These are phyloP conservation scores for Anethum foeniculum DNA, from an alignment of 140 eudicot species.

Conservation along the genomic window DNA sequence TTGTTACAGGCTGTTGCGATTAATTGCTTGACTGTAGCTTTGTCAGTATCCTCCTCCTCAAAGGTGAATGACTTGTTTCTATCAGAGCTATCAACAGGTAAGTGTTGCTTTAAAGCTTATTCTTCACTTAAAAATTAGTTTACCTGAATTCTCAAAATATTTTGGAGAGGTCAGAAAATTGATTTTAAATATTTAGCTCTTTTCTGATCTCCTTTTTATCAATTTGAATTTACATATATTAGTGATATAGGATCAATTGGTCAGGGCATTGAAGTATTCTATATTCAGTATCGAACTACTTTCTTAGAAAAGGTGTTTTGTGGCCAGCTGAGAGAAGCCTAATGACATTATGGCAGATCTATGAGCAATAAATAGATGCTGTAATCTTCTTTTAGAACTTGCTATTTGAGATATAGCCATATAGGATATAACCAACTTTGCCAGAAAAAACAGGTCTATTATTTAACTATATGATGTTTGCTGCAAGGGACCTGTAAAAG, in stretches of 20 bases:
- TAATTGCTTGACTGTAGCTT: conserved; percentile 68
- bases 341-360: not conserved
- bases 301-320: not conserved
- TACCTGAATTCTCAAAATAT: not conserved
- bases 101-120: not conserved
- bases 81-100: conserved; percentile 58
- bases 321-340: not conserved
- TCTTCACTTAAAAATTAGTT: not conserved
- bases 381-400: not conserved
- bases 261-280: not conserved
- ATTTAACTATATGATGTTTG: not conserved
- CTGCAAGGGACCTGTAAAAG: not conserved
- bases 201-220: not conserved
- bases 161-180: not conserved
- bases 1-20: conserved; percentile 62
- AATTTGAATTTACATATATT: not conserved
- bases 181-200: not conserved
- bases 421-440: not conserved
- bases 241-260: not conserved
- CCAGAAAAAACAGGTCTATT: not conserved
- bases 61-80: conserved; percentile 61
- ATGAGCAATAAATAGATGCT: not conserved
- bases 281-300: not conserved
- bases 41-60: conserved; percentile 70
- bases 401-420: not conserved